These are phyloP conservation scores for Laburnicola sp. DNA, from an alignment of 2,329 filamentous ascomycete species.

Conservation along the genomic window DNA sequence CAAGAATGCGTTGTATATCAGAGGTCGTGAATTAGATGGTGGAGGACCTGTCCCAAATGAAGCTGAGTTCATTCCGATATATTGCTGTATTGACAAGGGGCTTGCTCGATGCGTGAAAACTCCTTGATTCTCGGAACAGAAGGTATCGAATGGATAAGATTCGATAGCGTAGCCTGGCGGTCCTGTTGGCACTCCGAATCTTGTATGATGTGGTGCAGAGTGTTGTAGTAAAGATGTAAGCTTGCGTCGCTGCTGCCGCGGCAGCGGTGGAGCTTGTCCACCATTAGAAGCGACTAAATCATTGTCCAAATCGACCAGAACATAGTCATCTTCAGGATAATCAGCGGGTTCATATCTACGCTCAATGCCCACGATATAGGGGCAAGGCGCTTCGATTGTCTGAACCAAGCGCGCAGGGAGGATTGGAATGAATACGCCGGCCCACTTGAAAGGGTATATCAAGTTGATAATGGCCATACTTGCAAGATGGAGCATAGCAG, in stretches of 20 bases:
- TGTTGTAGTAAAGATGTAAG: slow-evolving; percentile 84
- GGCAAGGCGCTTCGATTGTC: slow-evolving; percentile 90
- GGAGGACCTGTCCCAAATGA: slow-evolving; percentile 74
- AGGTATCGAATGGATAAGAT: slow-evolving; percentile 86
- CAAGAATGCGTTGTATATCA: slow-evolving; percentile 90
- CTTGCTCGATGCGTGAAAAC: slow-evolving; percentile 75
- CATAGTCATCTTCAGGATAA: slow-evolving; percentile 92
- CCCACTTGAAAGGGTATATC: slow-evolving; percentile 89
- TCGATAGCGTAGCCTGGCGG: slow-evolving; percentile 92
- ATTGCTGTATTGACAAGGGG: slow-evolving; percentile 76
- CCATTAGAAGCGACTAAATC: slow-evolving; percentile 85
- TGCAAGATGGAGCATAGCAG: slow-evolving; percentile 91
- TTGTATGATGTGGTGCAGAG: slow-evolving; percentile 85
- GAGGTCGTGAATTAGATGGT: slow-evolving; percentile 56
- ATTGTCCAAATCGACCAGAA: slow-evolving; percentile 89
- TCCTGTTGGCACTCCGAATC: slow-evolving; percentile 82
- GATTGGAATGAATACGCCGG: slow-evolving; percentile 90
- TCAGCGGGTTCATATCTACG: slow-evolving; percentile 83
- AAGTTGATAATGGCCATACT: slow-evolving; percentile 84
- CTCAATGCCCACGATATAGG: slow-evolving; percentile 96
- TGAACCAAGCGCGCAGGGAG: slow-evolving; percentile 85
- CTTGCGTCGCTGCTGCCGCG: slow-evolving; percentile 87
- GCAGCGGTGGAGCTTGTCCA: slow-evolving; percentile 73
- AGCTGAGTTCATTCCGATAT: slow-evolving; percentile 85
- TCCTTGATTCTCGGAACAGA: slow-evolving; percentile 80